Evolutionary conservation across 164 flowering plant genomes (phyloP), one percentile per base, ranked within the genome.

Genomic region (Brasenia schreberi): DNA sequence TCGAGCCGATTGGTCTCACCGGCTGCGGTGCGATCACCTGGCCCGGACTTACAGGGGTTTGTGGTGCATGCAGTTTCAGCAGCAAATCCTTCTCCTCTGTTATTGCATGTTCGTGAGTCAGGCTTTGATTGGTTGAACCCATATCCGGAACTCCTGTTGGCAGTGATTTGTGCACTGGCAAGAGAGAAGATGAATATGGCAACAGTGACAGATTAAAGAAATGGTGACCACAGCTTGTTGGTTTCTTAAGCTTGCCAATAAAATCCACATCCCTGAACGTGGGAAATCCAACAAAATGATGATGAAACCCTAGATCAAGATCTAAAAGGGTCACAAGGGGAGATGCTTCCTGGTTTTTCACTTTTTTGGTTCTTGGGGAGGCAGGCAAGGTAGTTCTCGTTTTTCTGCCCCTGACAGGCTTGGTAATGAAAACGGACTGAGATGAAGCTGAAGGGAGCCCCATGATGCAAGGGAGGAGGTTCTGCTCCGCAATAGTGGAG

Each of bases 1-100:
- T 84, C 4, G 97, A 94, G 1, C 89, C 86, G 0, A 92, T 73
- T 0, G 95, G 94, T 10, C 96, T 80, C 42, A 95, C 70, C 14
- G 99, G 84, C 76, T 75, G 85, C 7, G 95, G 95, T 11, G 83
- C 65, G 18, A 88, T 81, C 5, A 88, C 77, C 0, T n/a, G 23
- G 45, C 42, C 56, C 10, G 10, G 56, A 0, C 65, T 19, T 12
- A 65, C 68, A 7, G 79, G 62, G 59, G 43, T 23, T 5, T 64
- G 39, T 16, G 42, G 72, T 45, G 65, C 70, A 27, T 77, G 80
- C 49, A 86, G 70, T 56, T 76, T 87, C 66, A 64, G 70, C 73
- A 79, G 17, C 7, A 83, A 70, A 64, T 88, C 84, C 67, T 66
- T 79, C 66, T 84, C 92, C 64, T 78, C 74, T 2, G 84, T 78